These are phyloP conservation scores for Parastagonospora avenae DNA, from an alignment of 2,329 filamentous ascomycete species.

Conservation along the genomic window DNA sequence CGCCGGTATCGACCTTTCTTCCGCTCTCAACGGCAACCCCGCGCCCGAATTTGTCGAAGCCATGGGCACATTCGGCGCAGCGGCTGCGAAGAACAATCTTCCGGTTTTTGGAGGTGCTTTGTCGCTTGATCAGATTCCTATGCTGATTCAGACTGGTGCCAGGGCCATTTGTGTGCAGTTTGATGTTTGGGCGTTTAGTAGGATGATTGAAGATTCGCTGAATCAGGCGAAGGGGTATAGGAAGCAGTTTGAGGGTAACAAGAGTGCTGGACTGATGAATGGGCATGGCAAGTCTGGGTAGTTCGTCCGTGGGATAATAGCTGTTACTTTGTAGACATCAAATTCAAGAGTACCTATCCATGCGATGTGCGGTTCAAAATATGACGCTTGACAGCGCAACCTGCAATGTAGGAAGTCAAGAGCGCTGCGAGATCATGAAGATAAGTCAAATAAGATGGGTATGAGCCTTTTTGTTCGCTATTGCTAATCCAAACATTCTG, in stretches of 20 bases:
- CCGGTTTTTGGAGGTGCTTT: slow-evolving; percentile 30
- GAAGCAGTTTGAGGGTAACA: slow-evolving; percentile 19
- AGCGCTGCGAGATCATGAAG: too few species aligned
- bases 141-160: slow-evolving; percentile 26
- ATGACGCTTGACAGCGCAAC: too few species aligned
- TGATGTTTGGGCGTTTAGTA: slow-evolving; percentile 30
- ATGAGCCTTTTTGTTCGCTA: too few species aligned
- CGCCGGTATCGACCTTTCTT: slow-evolving; percentile 23
- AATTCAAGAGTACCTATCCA: too few species aligned
- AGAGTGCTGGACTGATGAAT: slow-evolving; percentile 8
- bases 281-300: slow-evolving; percentile 1
- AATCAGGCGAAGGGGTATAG: slow-evolving; percentile 20
- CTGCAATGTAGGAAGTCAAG: too few species aligned
- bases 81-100: slow-evolving; percentile 26
- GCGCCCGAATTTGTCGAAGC: slow-evolving; percentile 23
- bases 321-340: too few species aligned
- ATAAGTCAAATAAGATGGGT: too few species aligned
- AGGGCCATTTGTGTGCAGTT: slow-evolving; percentile 29
- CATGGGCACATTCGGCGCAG: slow-evolving; percentile 25
- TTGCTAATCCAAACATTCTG: too few species aligned
- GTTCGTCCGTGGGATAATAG: too few species aligned
- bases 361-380: too few species aligned
- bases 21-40: slow-evolving; percentile 18
- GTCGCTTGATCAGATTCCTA: slow-evolving; percentile 22
- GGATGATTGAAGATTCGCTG: slow-evolving; percentile 20